Conservation (phyloP, 2,329 filamentous ascomycete species). For the Monilinia fructicola region DNA sequence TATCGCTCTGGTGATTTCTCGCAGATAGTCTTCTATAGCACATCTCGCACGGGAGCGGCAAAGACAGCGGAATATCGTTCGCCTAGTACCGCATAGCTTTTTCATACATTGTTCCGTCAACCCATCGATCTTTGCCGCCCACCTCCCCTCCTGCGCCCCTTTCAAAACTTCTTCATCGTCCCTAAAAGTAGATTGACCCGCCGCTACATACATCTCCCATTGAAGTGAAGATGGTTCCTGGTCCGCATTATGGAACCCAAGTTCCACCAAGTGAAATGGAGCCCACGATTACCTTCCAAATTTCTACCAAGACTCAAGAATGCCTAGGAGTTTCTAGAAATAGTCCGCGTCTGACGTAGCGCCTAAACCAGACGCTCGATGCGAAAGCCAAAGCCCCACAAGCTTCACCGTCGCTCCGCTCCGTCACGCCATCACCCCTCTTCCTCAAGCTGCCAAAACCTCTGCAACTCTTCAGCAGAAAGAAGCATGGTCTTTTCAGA, state of each 20-base stretch:
- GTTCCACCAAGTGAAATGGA: not conserved
- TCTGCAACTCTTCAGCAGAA: constrained; percentile 24
- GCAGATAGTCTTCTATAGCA: not conserved
- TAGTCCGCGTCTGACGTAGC: too few relatives aligned
- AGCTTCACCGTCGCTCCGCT: not conserved
- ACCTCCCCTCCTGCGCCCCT: not conserved
- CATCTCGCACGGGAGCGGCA: not conserved
- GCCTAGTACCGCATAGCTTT: not conserved
- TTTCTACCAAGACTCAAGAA: too few relatives aligned
- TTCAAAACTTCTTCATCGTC: not conserved
- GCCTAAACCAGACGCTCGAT: too few relatives aligned
- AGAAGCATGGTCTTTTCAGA: constrained; percentile 24
- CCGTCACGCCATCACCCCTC: not conserved
- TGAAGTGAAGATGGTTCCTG: not conserved
- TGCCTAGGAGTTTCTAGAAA: too few relatives aligned
- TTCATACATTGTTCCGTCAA: too few relatives aligned
- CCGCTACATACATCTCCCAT: not conserved
- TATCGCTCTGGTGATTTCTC: not conserved
- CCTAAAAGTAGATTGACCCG: not conserved
- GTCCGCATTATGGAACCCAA: not conserved
- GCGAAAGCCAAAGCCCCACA: not conserved
- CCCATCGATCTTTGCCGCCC: not conserved
- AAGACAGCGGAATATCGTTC: not conserved
- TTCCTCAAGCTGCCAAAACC: not conserved
- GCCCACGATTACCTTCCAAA: not conserved